Base-by-base conservation (phyloP, 225 moss, liverwort and hornwort species). In the Pseudoscleropodium purum region DNA sequence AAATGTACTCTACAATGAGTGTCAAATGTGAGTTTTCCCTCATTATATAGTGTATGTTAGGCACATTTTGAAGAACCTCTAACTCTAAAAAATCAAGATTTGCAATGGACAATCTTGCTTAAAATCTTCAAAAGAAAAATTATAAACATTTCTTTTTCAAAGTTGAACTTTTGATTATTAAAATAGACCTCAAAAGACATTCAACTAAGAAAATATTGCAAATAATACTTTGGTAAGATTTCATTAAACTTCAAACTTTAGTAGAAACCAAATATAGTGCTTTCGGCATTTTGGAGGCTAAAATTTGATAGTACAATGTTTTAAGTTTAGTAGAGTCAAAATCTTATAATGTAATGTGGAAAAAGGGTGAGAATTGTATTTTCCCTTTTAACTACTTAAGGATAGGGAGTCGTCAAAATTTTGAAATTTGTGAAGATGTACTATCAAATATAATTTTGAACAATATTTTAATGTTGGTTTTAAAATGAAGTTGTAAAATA, bases 331-430 rank as follows among this genome's bases (percentile, higher is more conserved):
- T 27, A 0, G 3, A 27, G 2, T 41, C 41, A 72, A 41, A 27
- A 15, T 39, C 15, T 72, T 39, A 14, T 70, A 23, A 39, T 70
- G 13, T 39, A 39, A 7, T 72, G 9, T 72, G 26, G 15, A 41
- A 72, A 8, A 26, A 26, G 8, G 14, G 6, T 2, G 37, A 5
- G 10, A 66, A 36, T 67, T 34, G 36, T 36, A 67, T 20, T 19
- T 5, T 67, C 6, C 5, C 19, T 67, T 67, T 66, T 68, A n/a
- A n/a, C 0, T n/a, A 4, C 1, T 24, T 24, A 39, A 0, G 4
- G 23, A 8, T 14, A 39, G 8, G 4, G 2, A 20, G 2, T 4
- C 21, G 4, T 37, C 7, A 6, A 69, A n/a, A 68, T 37, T n/a
- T 69, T 4, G 7, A n/a, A 69, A 69, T 70, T 68, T 70, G 13